These are phyloP conservation scores for Hypoxylon lienhwacheense DNA, from an alignment of 495 filamentous ascomycete genomes.

Conservation along the genomic window DNA sequence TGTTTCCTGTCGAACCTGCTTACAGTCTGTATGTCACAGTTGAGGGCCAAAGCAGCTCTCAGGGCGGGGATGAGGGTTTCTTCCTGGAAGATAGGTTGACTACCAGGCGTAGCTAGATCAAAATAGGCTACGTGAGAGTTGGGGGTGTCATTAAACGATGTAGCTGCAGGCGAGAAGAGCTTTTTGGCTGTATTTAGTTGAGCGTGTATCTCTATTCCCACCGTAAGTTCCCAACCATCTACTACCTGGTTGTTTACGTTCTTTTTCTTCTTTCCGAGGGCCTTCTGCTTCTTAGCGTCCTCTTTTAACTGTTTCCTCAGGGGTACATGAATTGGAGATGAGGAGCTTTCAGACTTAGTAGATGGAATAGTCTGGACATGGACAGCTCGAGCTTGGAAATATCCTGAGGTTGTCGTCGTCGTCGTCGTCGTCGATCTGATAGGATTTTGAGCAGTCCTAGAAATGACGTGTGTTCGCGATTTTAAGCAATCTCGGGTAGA, in stretches of 20 bases:
- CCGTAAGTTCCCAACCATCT: conserved; percentile 82
- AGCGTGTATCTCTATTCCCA: conserved; percentile 96
- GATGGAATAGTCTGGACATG: conserved; percentile 24
- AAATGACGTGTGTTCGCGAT: conserved; percentile 3
- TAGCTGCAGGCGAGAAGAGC: conserved; percentile 78
- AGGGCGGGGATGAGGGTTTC: conserved; percentile 85
- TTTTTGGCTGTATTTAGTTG: conserved; percentile 86
- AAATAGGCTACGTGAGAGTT: conserved; percentile 88
- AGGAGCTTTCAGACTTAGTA: conserved; percentile 5
- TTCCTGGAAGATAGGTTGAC: conserved; percentile 82
- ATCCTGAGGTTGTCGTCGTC: conserved; percentile 3
- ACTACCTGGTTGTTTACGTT: conserved; percentile 56
- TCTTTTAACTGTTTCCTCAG: conserved; percentile 77
- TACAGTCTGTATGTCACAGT: conserved; percentile 71
- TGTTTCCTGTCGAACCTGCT: conserved; percentile 95
- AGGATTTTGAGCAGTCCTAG: conserved; percentile 1
- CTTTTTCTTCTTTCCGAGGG: conserved; percentile 40
- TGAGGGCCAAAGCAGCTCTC: conserved; percentile 81
- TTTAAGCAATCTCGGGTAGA: conserved; percentile 46
- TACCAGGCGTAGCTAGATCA: conserved; percentile 86
- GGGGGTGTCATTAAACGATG: conserved; percentile 66
- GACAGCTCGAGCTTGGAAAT: conserved; percentile 17
- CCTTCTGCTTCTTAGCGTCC: conserved; percentile 59
- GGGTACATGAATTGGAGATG: conserved; percentile 45
- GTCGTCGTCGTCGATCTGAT: not conserved